Conservation (phyloP, 192 early-diverging fungal species). For the Pilaira anomala region DNA sequence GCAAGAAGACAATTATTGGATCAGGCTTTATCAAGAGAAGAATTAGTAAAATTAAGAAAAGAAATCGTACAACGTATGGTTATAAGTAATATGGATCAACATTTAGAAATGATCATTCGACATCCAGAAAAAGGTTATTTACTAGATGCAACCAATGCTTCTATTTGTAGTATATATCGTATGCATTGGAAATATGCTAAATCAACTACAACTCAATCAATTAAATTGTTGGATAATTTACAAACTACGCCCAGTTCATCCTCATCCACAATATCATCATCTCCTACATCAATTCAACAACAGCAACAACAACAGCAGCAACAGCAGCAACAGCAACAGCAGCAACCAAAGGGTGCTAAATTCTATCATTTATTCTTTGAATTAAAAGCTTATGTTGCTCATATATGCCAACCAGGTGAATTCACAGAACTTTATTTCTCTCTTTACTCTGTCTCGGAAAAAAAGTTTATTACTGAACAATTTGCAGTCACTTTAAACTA, state of each 20-base stretch:
- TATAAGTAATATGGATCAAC: slow-evolving; percentile 51
- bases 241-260: background rate
- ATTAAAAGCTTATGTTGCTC: slow-evolving; percentile 50
- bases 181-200: slow-evolving; percentile 44
- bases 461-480: slow-evolving; percentile 55
- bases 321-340: background rate
- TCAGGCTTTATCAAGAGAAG: slow-evolving; percentile 57
- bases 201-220: background rate
- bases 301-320: background rate
- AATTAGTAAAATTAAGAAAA: slow-evolving; percentile 50
- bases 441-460: slow-evolving; percentile 48
- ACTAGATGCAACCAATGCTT: slow-evolving; percentile 50
- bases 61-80: slow-evolving; percentile 55
- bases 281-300: background rate
- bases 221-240: background rate
- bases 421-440: slow-evolving; percentile 59
- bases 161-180: slow-evolving; percentile 55
- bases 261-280: background rate
- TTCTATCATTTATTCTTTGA: slow-evolving; percentile 58
- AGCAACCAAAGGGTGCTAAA: slow-evolving; percentile 25
- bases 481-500: slow-evolving; percentile 54
- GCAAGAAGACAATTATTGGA: slow-evolving; percentile 57
- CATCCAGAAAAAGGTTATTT: slow-evolving; percentile 57
- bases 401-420: slow-evolving; percentile 59
- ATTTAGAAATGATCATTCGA: slow-evolving; percentile 55